A percentile compares a stretch with the other conserved stretches of the same genome.
phyloP scores from a whole-genome alignment of 768 basidiomycete genomes.

The Tricholoma bakamatsutake region DNA sequence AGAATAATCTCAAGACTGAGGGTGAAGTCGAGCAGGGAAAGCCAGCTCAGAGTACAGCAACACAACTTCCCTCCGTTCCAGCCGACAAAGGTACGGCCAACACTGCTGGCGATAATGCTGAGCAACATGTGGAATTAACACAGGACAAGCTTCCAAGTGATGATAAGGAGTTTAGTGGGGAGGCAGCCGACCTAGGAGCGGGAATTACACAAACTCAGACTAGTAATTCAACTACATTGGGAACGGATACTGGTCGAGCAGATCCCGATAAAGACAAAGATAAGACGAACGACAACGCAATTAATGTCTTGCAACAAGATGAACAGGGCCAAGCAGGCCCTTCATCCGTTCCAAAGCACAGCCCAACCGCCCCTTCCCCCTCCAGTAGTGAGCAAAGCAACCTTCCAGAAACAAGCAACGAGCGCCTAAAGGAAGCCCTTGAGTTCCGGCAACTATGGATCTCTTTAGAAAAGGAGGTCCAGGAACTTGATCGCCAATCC shows the following conservation, averaged over 20 bases:
- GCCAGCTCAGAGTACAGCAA: background rate
- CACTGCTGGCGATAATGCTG: background rate
- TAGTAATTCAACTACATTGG: background rate
- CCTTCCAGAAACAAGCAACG: slow-evolving; percentile 3
- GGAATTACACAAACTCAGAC: background rate
- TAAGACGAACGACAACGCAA: background rate
- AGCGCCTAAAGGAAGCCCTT: slow-evolving; percentile 5
- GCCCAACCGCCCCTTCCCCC: background rate
- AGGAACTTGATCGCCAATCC: background rate
- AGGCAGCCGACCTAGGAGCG: background rate
- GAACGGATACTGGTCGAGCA: background rate
- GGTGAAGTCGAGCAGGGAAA: background rate
- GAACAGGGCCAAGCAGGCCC: background rate
- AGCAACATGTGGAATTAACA: background rate
- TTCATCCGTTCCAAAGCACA: background rate
- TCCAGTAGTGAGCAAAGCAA: slow-evolving; percentile 1
- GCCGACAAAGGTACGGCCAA: background rate
- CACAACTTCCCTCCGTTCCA: background rate
- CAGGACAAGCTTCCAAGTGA: background rate
- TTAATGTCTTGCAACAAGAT: background rate
- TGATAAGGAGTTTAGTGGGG: background rate
- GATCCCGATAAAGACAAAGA: background rate
- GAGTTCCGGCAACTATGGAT: slow-evolving; percentile 7
- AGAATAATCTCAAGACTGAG: background rate
- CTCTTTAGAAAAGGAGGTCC: background rate